Percentiles rank a stretch among this genome's conserved stretches.
Conservation (phyloP, 2,329 filamentous ascomycete genomes). For the Fusarium aywerte region DNA sequence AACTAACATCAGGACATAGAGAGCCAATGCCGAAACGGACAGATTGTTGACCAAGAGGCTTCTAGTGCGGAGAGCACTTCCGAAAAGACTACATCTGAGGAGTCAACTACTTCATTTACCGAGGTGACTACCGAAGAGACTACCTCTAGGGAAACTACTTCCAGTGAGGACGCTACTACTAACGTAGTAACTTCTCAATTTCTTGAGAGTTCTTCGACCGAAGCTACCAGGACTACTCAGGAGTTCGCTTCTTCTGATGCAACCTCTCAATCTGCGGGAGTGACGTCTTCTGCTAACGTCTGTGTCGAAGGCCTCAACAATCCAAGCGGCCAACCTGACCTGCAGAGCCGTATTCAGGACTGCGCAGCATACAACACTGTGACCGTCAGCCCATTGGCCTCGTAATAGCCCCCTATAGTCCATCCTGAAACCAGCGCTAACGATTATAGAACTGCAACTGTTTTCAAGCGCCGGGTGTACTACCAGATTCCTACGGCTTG, state of each 20-base stretch:
- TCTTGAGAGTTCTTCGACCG: neutral
- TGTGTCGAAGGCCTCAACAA: neutral
- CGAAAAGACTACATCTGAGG: neutral
- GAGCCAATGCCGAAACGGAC: conserved; percentile 17
- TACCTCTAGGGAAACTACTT: neutral
- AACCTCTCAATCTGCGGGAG: neutral
- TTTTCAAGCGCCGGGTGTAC: neutral
- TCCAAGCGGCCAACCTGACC: conserved; percentile 1
- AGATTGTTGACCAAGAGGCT: neutral
- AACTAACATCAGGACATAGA: neutral
- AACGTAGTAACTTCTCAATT: neutral
- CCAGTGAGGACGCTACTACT: neutral
- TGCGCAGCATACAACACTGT: conserved; percentile 14
- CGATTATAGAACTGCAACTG: neutral
- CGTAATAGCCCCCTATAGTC: neutral
- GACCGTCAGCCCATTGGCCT: conserved; percentile 26
- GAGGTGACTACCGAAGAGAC: no score
- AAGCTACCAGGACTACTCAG: neutral
- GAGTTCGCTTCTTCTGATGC: neutral
- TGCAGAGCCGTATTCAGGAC: conserved; percentile 9
- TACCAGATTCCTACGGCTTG: conserved; percentile 23
- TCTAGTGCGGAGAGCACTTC: neutral
- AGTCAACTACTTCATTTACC: neutral
- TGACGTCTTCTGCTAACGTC: neutral
- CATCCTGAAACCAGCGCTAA: fast-evolving